Evolutionary conservation across 176 grass and related monocot species (phyloP).

Genomic region (Musa beccarii): DNA sequence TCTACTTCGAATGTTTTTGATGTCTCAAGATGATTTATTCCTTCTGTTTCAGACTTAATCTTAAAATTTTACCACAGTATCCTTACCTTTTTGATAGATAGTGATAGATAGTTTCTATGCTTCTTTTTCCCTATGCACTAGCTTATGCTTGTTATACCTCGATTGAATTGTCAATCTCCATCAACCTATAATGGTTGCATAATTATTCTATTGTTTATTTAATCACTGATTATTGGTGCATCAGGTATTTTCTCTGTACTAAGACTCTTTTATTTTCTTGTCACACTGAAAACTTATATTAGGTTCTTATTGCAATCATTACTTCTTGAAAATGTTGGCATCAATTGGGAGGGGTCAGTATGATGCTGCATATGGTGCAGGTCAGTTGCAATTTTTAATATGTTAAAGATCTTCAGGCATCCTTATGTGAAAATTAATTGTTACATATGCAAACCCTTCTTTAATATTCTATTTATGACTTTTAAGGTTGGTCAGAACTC

Average conservation of each 20-base stretch:
- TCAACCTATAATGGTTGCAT: background rate
- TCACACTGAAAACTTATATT: constrained; percentile 29
- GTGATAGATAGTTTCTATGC: background rate
- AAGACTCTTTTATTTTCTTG: constrained; percentile 17
- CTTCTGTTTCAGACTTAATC: too few species aligned
- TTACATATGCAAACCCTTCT: too few species aligned
- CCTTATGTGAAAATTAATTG: background rate
- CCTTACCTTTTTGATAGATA: background rate
- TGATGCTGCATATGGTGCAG: constrained; percentile 63
- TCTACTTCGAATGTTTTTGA: too few species aligned
- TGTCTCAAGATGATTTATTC: too few species aligned
- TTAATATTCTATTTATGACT: background rate
- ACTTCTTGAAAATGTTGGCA: constrained; percentile 84
- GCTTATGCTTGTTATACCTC: background rate
- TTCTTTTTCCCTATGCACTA: background rate
- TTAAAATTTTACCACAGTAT: background rate
- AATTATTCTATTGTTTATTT: background rate
- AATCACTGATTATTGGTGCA: background rate
- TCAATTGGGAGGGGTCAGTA: constrained; percentile 83
- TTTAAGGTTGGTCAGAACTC: background rate
- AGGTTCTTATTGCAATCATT: constrained; percentile 93
- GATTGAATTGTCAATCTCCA: too few species aligned
- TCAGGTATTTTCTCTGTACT: background rate
- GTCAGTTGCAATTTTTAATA: constrained; percentile 20
- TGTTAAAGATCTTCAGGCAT: constrained; percentile 15